Evolutionary conservation across 2,329 filamentous ascomycete genomes (phyloP), one percentile per base, ranked within the genome.

Genomic region (Fusarium sp.): DNA sequence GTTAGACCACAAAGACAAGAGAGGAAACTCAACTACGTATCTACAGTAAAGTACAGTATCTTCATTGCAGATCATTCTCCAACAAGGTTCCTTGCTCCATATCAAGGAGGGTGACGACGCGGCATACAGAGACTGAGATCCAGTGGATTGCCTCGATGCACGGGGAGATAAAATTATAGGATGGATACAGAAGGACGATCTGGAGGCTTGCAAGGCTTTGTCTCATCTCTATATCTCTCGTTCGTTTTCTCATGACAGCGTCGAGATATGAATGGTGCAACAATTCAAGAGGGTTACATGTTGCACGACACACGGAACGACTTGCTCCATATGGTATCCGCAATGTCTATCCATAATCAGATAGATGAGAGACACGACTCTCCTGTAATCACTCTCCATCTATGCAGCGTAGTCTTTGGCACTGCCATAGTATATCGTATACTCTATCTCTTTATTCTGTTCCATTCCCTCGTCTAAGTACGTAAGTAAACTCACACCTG

Each of bases 51-150:
- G 28, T 30, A 23, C 20, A 47, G 27, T 47, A 42, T 53, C 23
- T 48, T 21, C 20, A 43, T 25, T 47, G 63, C 48, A 61, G 62
- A 69, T 68, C 62, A 12, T 42, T 25, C 23, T 42, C 25, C 34
- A 37, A 47, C n/a, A 42, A 30, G 60, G 48, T 47, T 13, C 14
- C 21, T 25, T 13, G 16, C 43, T 42, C 45, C 18, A 25, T 45
- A 55, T 55, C 63, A 41, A 66, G 55, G 47, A 61, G 43, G 23
- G 23, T 49, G 48, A 61, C 46, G 51, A 65, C 62, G 62, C 14
- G 48, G 58, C 55, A 46, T 61, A 40, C 40, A 55, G 30, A 49
- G 66, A 49, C 48, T 45, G 37, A 53, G 46, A 61, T 69, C 66
- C 60, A 62, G 49, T 57, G 34, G 57, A 34, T 49, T 42, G 10